Evolutionary conservation across 495 filamentous ascomycete species (phyloP), one percentile per base, ranked within the genome.

Genomic region (Niebla homalea): DNA sequence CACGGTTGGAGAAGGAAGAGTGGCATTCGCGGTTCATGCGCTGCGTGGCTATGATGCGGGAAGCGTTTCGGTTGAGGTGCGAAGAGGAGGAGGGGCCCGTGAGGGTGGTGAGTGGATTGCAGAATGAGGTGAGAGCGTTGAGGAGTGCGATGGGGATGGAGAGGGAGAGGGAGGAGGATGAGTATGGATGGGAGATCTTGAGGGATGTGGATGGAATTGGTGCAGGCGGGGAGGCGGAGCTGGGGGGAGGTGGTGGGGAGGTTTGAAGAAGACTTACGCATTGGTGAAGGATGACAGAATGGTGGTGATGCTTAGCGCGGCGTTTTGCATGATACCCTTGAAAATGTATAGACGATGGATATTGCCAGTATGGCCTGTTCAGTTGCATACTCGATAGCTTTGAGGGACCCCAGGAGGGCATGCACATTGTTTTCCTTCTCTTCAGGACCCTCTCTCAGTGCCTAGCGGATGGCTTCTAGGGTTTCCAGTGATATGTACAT

Each of bases 1-100:
- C 77, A 57, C 70, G 79, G 8, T 55, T 83, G n/a, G 74, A 78
- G 51, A 78, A 77, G n/a, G 75, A 79, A 43, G 70, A 78, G 51
- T 81, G 78, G 79, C 78, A 83, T 56, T 69, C 72, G 6, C 70
- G 73, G 53, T 71, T 71, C 37, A 70, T 75, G 68, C 69, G 69
- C 46, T 70, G 67, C 36, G 68, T 70, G 5, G 69, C 73, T 46
- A 75, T 77, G 71, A 67, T 77, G 26, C 68, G 73, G 10, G 72
- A 67, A 20, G 71, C 73, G 2, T 67, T 73, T 48, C 67, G 67
- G 37, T 53, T 77, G 8, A 66, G 73, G 15, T 72, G 67, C 43
- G 69, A 74, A 36, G 72, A 75, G 51, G 73, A 77, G 20, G 70
- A 70, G 21, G 35, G 63, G 22, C 71, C 70, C 6, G 39, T 73